Evolutionary conservation across 352 stramenopile species (phyloP), one percentile per base, ranked within the genome.

Genomic region (Plasmopara halstedii): DNA sequence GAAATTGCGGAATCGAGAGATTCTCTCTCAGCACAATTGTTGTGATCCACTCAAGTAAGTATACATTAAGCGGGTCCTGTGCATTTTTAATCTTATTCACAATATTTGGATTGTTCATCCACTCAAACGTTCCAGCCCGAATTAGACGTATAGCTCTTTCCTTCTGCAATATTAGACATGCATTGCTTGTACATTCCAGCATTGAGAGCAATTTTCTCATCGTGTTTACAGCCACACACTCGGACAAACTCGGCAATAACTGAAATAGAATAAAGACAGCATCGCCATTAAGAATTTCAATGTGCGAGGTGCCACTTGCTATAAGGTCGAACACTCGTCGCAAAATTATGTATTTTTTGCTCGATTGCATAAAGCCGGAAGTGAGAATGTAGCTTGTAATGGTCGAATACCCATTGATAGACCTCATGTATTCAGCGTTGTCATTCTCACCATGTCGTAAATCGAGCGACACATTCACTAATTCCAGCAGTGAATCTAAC

Each of bases 241-340:
- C 31, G 1, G 62, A 39, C 14, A 88, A 54, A 14, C 17, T 46
- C 9, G 73, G 70, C 2, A 88, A 43, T 2, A 86, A 27, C 9
- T 35, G 37, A 40, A 88, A 85, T 4, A 88, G 11, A 8, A 66
- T 64, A 6, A 81, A 51, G 5, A 71, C 72, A 13, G 77, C 73
- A 31, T 85, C 47, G 6, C 69, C 69, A 49, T 83, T 83, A 1
- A 58, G 56, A 36, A 88, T 83, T 38, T 78, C 77, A 50, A 60
- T 73, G 15, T 65, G 42, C n/a, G 58, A 50, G 27, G 35, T 20
- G 13, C 53, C 46, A 6, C 72, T 73, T 5, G 64, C 76, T 18
- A 84, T 83, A 15, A 90, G 34, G 23, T 79, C 62, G 21, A 83
- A 83, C 8, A 88, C 34, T 17, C 70, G 64, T 45, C 72, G 68